These are phyloP conservation scores for Colletotrichum zoysiae DNA, from an alignment of 2,329 filamentous ascomycete genomes.

Conservation along the genomic window DNA sequence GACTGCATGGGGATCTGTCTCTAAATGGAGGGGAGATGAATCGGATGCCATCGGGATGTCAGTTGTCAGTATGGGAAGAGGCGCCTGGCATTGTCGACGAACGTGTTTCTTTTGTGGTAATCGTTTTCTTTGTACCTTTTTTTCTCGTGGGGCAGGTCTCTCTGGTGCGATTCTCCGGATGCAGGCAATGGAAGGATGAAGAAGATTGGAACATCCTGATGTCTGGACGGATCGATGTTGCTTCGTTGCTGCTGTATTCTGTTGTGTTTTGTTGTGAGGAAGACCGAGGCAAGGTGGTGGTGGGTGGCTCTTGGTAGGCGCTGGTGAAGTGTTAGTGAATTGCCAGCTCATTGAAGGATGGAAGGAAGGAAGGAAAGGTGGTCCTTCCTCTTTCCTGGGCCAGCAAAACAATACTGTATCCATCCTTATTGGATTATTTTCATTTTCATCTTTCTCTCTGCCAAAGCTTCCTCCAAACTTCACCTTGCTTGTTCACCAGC, in stretches of 20 bases:
- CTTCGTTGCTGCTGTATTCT: not conserved
- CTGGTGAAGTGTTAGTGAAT: not conserved
- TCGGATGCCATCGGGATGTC: not conserved
- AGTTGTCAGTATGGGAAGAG: not conserved
- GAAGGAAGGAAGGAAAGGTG: too few relatives aligned
- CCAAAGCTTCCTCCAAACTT: not conserved
- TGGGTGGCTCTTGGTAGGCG: too few relatives aligned
- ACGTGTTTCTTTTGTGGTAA: conserved; percentile 1
- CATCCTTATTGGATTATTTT: too few relatives aligned
- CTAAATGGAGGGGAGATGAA: not conserved
- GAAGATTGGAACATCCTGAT: not conserved
- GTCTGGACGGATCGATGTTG: not conserved
- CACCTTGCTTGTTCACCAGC: not conserved
- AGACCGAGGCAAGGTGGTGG: not conserved
- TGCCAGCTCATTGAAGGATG: not conserved
- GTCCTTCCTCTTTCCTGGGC: not conserved
- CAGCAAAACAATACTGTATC: not conserved
- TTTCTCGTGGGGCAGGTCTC: not conserved
- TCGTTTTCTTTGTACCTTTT: not conserved
- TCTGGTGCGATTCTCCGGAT: not conserved
- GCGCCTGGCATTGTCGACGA: not conserved
- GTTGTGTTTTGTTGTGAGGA: not conserved
- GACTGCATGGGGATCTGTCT: conserved; percentile 51
- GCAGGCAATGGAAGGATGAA: too few relatives aligned
- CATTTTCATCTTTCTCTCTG: not conserved